phyloP scores from a whole-genome alignment of 441 rosid genomes.

The Pelargonium cotyledonis region DNA sequence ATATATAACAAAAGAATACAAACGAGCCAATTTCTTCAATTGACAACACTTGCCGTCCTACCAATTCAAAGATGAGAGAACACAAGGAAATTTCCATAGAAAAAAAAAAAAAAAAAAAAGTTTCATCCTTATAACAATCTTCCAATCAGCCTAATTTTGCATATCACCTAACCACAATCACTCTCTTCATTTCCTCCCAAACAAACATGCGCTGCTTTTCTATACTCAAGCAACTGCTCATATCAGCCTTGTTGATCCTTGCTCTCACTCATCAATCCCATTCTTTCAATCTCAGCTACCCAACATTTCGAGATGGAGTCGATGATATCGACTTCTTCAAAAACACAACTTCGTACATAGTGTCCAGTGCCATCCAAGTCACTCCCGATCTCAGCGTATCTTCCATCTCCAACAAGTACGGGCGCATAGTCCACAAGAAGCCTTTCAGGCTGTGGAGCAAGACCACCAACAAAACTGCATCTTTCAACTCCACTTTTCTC shows the following conservation, averaged over 20 bases:
- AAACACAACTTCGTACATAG: slow-evolving; percentile 17
- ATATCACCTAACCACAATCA: no score
- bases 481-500: slow-evolving; percentile 51
- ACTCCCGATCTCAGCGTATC: slow-evolving; percentile 36
- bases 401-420: slow-evolving; percentile 20
- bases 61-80: no score
- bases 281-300: slow-evolving; percentile 28
- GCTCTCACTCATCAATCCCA: slow-evolving; percentile 10
- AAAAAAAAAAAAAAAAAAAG: no score
- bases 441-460: slow-evolving; percentile 42
- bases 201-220: neutral
- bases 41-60: no score
- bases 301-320: slow-evolving; percentile 15
- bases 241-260: neutral
- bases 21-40: no score
- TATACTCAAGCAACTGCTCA: neutral
- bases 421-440: slow-evolving; percentile 32
- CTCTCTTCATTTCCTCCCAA: neutral
- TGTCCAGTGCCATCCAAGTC: slow-evolving; percentile 42
- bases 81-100: no score
- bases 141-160: no score
- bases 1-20: no score
- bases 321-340: neutral
- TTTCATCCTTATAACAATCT: no score
- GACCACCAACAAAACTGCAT: slow-evolving; percentile 16